Evolutionary conservation across 139 green algal species (phyloP).

Genomic region (Yamagishiella unicocca): DNA sequence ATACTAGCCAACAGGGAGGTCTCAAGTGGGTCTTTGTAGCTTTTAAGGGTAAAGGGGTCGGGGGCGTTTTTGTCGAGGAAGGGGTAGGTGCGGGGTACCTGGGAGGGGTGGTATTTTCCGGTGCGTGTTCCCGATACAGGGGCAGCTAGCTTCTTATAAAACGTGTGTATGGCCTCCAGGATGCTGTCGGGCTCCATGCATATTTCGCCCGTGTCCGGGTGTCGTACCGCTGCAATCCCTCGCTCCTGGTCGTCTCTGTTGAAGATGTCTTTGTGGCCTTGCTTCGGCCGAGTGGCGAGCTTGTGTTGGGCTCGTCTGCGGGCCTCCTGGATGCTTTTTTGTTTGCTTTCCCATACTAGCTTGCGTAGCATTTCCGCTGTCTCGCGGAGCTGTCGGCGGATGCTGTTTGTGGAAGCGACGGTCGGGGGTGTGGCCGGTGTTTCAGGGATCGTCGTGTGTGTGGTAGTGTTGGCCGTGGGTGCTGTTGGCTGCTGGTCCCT

Average conservation of each 20-base stretch:
- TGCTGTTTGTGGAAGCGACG: no score
- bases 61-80: background rate
- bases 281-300: background rate
- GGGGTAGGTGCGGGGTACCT: background rate
- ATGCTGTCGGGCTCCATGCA: background rate
- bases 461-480: no score
- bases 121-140: background rate
- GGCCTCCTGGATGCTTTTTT: background rate
- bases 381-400: no score
- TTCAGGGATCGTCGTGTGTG: no score
- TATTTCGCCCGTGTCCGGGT: background rate
- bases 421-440: no score
- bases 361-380: no score
- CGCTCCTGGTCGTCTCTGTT: background rate
- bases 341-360: no score
- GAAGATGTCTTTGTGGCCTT: background rate
- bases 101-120: background rate
- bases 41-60: background rate
- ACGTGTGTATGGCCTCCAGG: background rate
- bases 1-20: background rate
- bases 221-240: background rate
- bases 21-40: background rate
- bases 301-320: background rate
- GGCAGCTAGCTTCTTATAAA: background rate
- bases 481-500: no score